Evolutionary conservation across 2,329 filamentous ascomycete genomes (phyloP), one percentile per base, ranked within the genome.

Genomic region (Pestalotiopsis sp.): DNA sequence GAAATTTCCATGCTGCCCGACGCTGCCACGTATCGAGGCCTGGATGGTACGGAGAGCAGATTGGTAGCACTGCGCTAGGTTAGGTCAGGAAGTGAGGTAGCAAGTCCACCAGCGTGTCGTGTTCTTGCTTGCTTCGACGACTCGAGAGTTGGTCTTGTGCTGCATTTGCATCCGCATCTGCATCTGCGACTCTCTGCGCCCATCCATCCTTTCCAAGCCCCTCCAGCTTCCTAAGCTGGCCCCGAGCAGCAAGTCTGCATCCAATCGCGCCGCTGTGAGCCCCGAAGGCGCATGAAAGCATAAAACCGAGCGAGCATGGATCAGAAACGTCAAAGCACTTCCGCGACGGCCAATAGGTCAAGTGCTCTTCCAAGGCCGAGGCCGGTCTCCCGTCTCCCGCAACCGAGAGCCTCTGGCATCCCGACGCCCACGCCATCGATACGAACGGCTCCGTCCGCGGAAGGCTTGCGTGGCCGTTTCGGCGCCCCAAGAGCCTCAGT

Each of bases 361-460:
- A 78, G 75, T 64, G 71, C 71, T 65, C 72, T 78, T 61, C 77
- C 77, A 11, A 74, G 76, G 66, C 76, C 76, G 11, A 74, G 76
- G 67, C 76, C 76, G 7, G 72, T 73, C 36, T 79, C 77, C 49
- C 77, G 77, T 70, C 74, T 79, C 23, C 76, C 77, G 41, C 60
- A 77, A 59, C 76, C 76, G 67, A 74, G 77, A 66, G 45, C 55
- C 13, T 75, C 76, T 12, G 71, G 25, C 69, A 68, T 74, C 38
- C 72, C 72, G 23, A 71, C 68, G 12, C 67, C 55, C 64, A 63
- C 61, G 58, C 11, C 45, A 17, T 64, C 41, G 70, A 64, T 70
- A 68, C 59, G 71, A 74, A 60, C 69, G 63, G n/a, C 65, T 66
- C 6, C 70, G n/a, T 68, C 69, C 5, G 27, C 45, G 27, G 69